Percentiles rank a stretch among this genome's conserved stretches.
Conservation (phyloP, 345 rosid genomes). For the Syzygium oleosum region DNA sequence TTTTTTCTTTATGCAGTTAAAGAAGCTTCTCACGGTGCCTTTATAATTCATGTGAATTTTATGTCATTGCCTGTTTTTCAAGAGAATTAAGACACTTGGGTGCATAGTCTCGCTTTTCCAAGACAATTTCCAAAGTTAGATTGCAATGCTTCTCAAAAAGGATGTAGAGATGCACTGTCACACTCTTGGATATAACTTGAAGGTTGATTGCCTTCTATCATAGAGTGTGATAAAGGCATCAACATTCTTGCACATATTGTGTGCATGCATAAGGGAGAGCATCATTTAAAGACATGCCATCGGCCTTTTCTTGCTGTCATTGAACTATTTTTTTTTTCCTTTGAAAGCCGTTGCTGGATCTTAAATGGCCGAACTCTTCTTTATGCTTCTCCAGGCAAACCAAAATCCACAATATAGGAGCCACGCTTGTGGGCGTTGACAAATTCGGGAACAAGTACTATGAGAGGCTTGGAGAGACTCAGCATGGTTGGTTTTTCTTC, state of each 20-base stretch:
- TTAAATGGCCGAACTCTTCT: not conserved
- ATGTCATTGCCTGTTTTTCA: not conserved
- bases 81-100: not conserved
- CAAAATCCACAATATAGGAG: conserved; percentile 85
- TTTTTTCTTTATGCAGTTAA: not conserved
- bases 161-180: not conserved
- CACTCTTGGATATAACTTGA: not conserved
- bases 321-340: not conserved
- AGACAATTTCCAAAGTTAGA: not conserved
- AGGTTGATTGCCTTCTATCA: not conserved
- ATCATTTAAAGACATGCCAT: not conserved
- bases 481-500: conserved; percentile 44
- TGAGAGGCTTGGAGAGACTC: conserved; percentile 61
- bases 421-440: conserved; percentile 77
- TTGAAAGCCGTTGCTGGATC: not conserved
- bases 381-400: conserved; percentile 58
- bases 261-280: not conserved
- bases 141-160: not conserved
- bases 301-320: not conserved
- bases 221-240: not conserved
- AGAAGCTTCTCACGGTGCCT: not conserved
- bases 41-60: not conserved
- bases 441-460: conserved; percentile 90
- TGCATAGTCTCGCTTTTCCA: not conserved
- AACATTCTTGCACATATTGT: not conserved